Evolutionary conservation across 306 rosid genomes (phyloP).

Genomic region (Alnus rubra): DNA sequence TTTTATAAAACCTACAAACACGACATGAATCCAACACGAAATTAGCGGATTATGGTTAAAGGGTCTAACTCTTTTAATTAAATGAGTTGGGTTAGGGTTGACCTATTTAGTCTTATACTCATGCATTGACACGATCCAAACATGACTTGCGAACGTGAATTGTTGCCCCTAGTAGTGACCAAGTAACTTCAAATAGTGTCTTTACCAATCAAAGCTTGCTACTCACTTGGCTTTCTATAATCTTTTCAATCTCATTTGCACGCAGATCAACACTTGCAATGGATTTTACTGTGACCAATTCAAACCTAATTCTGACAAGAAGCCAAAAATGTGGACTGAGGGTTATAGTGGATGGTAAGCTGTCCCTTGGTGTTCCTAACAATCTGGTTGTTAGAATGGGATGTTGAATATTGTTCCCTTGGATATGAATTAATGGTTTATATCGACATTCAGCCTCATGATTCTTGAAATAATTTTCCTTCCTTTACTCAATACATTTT

Average conservation of each 20-base stretch:
- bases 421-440: slow-evolving; percentile 5
- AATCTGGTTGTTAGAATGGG: slow-evolving; percentile 16
- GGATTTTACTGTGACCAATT: slow-evolving; percentile 90
- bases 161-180: neutral
- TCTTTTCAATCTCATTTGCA: slow-evolving; percentile 18
- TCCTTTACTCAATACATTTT: neutral
- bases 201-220: slow-evolving; percentile 2
- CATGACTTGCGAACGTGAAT: too few species aligned
- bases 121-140: too few species aligned
- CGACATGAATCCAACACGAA: too few species aligned
- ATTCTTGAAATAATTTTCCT: neutral
- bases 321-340: slow-evolving; percentile 98
- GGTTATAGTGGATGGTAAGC: slow-evolving; percentile 86
- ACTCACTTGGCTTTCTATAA: slow-evolving; percentile 2
- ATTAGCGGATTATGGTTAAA: too few species aligned
- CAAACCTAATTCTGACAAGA: slow-evolving; percentile 67
- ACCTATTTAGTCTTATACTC: too few species aligned
- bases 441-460: neutral
- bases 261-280: slow-evolving; percentile 88
- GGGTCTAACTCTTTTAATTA: too few species aligned
- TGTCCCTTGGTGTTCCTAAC: slow-evolving; percentile 9
- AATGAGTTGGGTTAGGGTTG: too few species aligned
- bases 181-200: slow-evolving; percentile 9
- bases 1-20: too few species aligned
- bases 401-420: neutral